Conservation (phyloP, 805 yeast species). For the Hanseniaspora vineae region DNA sequence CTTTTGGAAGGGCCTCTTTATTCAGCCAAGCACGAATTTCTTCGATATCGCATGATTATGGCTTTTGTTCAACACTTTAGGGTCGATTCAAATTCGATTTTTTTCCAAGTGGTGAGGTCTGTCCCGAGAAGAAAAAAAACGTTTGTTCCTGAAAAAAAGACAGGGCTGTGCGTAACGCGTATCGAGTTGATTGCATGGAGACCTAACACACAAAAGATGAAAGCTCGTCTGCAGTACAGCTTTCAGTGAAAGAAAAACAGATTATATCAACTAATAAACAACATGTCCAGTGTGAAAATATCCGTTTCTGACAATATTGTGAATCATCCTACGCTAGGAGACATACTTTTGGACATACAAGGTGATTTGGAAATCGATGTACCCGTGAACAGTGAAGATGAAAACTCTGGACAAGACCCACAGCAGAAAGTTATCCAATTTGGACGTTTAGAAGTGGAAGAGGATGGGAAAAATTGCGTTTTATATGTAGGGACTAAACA, state of each 20-base stretch:
- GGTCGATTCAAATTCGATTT: background rate
- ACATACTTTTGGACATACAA: constrained; percentile 54
- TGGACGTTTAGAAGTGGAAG: constrained; percentile 37
- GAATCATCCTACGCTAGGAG: constrained; percentile 36
- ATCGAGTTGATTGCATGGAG: too few relatives aligned
- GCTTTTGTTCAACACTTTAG: too few relatives aligned
- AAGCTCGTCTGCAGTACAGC: background rate
- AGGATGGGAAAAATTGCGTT: constrained; percentile 34
- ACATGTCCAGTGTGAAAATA: background rate
- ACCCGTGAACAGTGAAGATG: constrained; percentile 20
- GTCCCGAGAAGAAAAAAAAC: background rate
- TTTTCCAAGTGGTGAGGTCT: background rate
- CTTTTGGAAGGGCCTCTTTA: too few relatives aligned
- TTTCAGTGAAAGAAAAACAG: background rate
- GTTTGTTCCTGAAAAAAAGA: too few relatives aligned
- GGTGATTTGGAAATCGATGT: constrained; percentile 50
- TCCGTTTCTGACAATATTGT: background rate
- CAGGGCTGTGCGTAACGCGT: too few relatives aligned
- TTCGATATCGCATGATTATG: too few relatives aligned
- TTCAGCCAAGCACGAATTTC: too few relatives aligned
- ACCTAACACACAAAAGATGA: too few relatives aligned
- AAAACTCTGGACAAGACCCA: constrained; percentile 21
- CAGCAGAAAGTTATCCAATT: constrained; percentile 27
- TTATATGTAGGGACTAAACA: constrained; percentile 58
- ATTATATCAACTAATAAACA: background rate